phyloP scores from a whole-genome alignment of 2,329 filamentous ascomycete genomes.

The Microcyclospora pomicola region DNA sequence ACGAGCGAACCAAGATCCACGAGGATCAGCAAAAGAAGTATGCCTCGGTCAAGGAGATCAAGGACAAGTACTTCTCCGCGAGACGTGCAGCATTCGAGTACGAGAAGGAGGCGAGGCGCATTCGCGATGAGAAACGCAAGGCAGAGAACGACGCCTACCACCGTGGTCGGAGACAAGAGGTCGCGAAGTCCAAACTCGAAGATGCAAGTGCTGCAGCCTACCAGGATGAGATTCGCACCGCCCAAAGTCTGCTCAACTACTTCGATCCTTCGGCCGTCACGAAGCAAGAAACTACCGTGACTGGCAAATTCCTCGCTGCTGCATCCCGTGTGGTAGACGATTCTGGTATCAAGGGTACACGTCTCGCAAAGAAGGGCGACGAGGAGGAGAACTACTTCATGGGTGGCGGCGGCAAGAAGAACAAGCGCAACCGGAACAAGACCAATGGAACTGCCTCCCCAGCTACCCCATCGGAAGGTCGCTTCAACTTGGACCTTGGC shows the following conservation, averaged over 20 bases:
- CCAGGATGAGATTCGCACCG: conserved; percentile 80
- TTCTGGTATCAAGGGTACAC: conserved; percentile 71
- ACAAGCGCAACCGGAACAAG: conserved; percentile 68
- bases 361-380: conserved; percentile 65
- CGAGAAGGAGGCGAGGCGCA: conserved; percentile 69
- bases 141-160: conserved; percentile 63
- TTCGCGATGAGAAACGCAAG: conserved; percentile 62
- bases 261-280: conserved; percentile 61
- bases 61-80: conserved; percentile 73
- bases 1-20: conserved; percentile 73
- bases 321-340: conserved; percentile 74
- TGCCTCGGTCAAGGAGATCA: conserved; percentile 65
- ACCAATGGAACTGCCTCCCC: conserved; percentile 50
- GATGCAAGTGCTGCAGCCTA: conserved; percentile 79
- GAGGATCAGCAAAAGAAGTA: conserved; percentile 80
- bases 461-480: conserved; percentile 34
- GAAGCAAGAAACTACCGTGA: conserved; percentile 47
- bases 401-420: conserved; percentile 66
- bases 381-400: conserved; percentile 75
- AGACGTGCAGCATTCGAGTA: conserved; percentile 72
- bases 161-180: conserved; percentile 60
- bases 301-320: conserved; percentile 63
- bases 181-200: conserved; percentile 61
- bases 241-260: conserved; percentile 76
- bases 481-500: conserved; percentile 78